Base-by-base conservation (phyloP, 345 rosid genomes). In the Hevea brasiliensis region DNA sequence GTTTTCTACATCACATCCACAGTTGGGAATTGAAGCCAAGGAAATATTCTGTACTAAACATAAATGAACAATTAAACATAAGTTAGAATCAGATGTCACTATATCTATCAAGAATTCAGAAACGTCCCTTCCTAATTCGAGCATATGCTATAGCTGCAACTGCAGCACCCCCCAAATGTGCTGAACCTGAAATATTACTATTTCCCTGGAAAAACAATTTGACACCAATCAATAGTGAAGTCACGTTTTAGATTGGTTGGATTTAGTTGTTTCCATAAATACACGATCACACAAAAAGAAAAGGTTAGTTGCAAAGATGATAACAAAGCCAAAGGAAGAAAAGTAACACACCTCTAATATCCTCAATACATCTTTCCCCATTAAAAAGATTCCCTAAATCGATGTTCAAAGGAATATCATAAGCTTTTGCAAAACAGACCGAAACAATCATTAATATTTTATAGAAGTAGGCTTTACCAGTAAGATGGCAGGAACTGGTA, bases 121-220 rank as follows among this genome's bases (percentile, higher is more conserved):
- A 79, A 1, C 90, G 88, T 61, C 98, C 89, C 74, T 78, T 84
- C 82, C 85, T 84, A 11, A 91, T 76, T 71, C 87, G 81, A 61
- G 85, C 85, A 93, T 91, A 95, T 56, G 91, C 89, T 27, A 95
- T 37, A 42, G 89, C 97, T 26, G 94, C 98, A 83, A 92, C 98
- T 47, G 90, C 97, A 15, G 90, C 98, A 73, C 99, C 99, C 23
- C 98, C 99, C 82, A 92, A 72, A 74, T 92, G 99, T 71, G 93
- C 93, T 8, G 98, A 83, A 68, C 99, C 96, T 4, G 98, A 95
- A 41, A 95, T 87, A 72, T 91, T 84, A 77, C 84, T 87, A 73
- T 95, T 65, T 32, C 96, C 92, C 97, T 92, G 87, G 68, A 82
- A 53, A 41, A 65, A 53, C 67, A 74, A 75, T 65, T 37, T 44